phyloP scores from a whole-genome alignment of 805 yeast genomes.

The Nakazawaea anatomiae region DNA sequence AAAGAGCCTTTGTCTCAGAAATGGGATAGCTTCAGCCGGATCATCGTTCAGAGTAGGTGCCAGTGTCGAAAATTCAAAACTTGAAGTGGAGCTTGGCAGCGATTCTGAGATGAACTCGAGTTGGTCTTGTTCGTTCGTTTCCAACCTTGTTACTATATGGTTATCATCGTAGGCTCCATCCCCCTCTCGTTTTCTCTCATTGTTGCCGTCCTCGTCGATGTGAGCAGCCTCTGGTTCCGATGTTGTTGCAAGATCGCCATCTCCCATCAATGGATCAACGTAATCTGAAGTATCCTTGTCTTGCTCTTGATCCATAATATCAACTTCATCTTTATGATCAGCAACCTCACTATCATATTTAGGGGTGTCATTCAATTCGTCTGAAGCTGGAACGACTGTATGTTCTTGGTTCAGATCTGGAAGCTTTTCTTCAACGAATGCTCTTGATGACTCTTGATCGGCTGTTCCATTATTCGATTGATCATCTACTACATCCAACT shows the following conservation, averaged over 20 bases:
- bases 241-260: neutral
- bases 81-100: too few relatives aligned
- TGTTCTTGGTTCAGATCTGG: neutral
- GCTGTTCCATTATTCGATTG: neutral
- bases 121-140: neutral
- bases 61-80: neutral
- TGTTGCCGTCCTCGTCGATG: neutral
- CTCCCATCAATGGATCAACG: constrained; percentile 4
- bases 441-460: neutral
- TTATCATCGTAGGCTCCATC: neutral
- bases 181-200: constrained; percentile 2
- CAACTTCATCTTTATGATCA: neutral
- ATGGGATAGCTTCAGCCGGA: constrained; percentile 1
- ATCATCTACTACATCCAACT: neutral
- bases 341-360: neutral
- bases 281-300: constrained; percentile 9
- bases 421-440: neutral
- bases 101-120: neutral
- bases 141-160: neutral
- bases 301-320: constrained; percentile 2
- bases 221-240: neutral
- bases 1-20: neutral
- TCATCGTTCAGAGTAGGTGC: neutral
- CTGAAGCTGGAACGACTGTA: too few relatives aligned
- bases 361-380: neutral